Evolutionary conservation across 768 basidiomycete genomes (phyloP).

Genomic region (Lanmaoa rubissima): DNA sequence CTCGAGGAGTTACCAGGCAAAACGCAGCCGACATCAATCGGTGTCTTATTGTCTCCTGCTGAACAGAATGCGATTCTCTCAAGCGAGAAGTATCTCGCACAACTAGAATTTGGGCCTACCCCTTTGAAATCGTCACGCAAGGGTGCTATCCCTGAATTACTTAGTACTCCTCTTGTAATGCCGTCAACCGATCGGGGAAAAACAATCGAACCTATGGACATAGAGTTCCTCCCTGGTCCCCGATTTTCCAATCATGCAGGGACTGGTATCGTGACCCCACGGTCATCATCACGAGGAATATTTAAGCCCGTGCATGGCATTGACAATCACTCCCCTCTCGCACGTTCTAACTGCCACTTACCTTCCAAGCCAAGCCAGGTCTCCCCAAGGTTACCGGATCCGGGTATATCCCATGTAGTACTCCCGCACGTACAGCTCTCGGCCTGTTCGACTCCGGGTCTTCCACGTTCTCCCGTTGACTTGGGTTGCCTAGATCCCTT

Average conservation of each 20-base stretch:
- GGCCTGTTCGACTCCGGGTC: neutral
- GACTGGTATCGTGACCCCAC: conserved; percentile 18
- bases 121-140: neutral
- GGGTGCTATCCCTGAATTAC: neutral
- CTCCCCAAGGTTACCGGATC: neutral
- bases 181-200: conserved; percentile 6
- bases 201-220: neutral
- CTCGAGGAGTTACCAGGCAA: neutral
- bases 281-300: conserved; percentile 7
- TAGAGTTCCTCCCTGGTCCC: neutral
- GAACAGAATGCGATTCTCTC: neutral
- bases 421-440: neutral
- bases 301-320: neutral
- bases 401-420: neutral
- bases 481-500: conserved; percentile 1
- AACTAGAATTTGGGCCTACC: neutral
- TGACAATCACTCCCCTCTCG: conserved; percentile 2
- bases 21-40: neutral
- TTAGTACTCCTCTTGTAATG: conserved; percentile 6
- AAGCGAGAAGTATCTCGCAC: conserved; percentile 3
- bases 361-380: neutral
- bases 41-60: neutral
- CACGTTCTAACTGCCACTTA: neutral
- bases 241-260: neutral
- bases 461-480: neutral